These are phyloP conservation scores for Canna indica DNA, from an alignment of 176 grass and related monocot species.

Conservation along the genomic window DNA sequence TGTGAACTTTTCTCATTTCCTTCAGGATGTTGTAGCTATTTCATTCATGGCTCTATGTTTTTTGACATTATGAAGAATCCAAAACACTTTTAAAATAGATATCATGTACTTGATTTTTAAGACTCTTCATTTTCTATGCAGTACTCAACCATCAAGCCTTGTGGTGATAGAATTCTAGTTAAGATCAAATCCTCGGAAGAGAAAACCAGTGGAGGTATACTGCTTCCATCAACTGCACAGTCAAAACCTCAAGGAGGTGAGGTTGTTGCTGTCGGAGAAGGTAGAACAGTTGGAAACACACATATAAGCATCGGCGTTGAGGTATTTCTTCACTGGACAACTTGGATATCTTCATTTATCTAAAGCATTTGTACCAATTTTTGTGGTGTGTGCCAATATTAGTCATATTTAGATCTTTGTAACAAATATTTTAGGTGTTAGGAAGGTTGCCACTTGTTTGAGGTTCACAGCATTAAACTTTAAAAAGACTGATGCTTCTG, in stretches of 20 bases:
- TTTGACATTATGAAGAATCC: too few species aligned
- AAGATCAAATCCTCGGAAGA: constrained; percentile 22
- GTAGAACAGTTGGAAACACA: constrained; percentile 18
- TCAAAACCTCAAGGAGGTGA: constrained; percentile 28
- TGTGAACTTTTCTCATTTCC: too few species aligned
- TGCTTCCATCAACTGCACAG: constrained; percentile 22
- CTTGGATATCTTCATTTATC: not conserved
- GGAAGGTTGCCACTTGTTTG: not conserved
- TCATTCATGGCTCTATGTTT: too few species aligned
- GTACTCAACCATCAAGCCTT: constrained; percentile 20
- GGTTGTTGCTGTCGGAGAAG: constrained; percentile 25
- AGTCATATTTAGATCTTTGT: not conserved
- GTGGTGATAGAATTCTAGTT: constrained; percentile 20
- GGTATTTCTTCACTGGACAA: constrained; percentile 1
- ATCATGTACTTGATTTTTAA: not conserved
- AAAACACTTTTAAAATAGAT: not conserved
- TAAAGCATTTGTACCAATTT: not conserved
- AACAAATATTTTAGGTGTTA: not conserved
- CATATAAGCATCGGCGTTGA: constrained; percentile 14
- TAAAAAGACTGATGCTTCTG: not conserved
- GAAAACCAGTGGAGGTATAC: constrained; percentile 23
- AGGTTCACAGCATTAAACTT: not conserved
- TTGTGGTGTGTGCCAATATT: not conserved
- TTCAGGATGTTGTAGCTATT: too few species aligned
- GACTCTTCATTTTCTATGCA: not conserved